A percentile compares a stretch with the other conserved stretches of the same genome.
phyloP scores from a whole-genome alignment of 1,284 basidiomycete species.

The Boletus sp. region DNA sequence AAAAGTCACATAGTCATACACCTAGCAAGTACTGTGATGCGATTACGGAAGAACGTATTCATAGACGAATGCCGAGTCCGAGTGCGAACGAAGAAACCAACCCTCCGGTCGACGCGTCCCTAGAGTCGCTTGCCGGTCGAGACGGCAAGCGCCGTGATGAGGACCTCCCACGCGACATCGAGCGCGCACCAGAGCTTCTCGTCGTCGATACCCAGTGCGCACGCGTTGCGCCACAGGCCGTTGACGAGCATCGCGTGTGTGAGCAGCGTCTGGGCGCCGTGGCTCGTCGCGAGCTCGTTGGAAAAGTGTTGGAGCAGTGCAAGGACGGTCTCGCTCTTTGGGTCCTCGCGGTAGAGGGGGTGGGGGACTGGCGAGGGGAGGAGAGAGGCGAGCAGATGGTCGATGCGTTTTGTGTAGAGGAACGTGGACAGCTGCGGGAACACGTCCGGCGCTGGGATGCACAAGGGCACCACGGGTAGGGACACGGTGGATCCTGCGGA shows the following conservation, averaged over 20 bases:
- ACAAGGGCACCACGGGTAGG: slow-evolving; percentile 46
- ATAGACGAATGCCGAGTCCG: slow-evolving; percentile 11
- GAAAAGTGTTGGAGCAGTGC: slow-evolving; percentile 24
- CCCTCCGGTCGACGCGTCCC: background rate
- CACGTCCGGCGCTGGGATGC: slow-evolving; percentile 46
- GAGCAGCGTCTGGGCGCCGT: slow-evolving; percentile 34
- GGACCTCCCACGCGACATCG: slow-evolving; percentile 52
- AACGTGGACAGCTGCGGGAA: slow-evolving; percentile 50
- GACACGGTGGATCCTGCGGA: slow-evolving; percentile 24
- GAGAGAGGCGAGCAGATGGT: slow-evolving; percentile 41
- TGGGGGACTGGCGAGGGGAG: slow-evolving; percentile 29
- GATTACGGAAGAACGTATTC: slow-evolving; percentile 12
- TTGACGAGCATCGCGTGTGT: slow-evolving; percentile 41
- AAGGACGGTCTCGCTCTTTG: slow-evolving; percentile 11
- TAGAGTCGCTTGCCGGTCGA: slow-evolving; percentile 24
- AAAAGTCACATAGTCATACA: slow-evolving; percentile 25
- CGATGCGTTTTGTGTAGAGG: slow-evolving; percentile 44
- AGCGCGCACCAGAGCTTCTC: slow-evolving; percentile 51
- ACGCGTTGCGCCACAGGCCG: slow-evolving; percentile 59
- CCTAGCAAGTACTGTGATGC: background rate
- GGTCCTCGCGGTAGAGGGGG: slow-evolving; percentile 19
- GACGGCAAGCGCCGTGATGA: slow-evolving; percentile 39
- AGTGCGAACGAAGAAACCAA: background rate
- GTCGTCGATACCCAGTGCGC: slow-evolving; percentile 57
- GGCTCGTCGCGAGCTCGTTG: slow-evolving; percentile 29